These are phyloP conservation scores for Lentinula detonsa DNA, from an alignment of 768 basidiomycete species.

Conservation along the genomic window DNA sequence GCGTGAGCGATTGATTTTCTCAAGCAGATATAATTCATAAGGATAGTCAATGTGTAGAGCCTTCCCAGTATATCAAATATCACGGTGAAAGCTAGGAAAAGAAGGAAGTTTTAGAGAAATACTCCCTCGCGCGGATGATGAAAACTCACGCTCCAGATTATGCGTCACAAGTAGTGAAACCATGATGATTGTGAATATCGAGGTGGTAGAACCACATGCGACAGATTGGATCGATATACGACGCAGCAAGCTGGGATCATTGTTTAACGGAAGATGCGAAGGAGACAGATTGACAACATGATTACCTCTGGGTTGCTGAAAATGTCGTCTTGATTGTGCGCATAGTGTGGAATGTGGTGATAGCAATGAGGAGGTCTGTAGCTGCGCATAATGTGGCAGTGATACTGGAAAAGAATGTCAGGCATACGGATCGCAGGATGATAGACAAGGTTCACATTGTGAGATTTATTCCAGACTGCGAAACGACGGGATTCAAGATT, in stretches of 20 bases:
- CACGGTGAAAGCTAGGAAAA: neutral
- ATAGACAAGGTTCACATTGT: neutral
- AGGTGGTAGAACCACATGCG: conserved; percentile 3
- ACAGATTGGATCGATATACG: neutral
- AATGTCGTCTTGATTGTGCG: neutral
- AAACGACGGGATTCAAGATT: neutral
- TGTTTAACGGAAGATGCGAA: neutral
- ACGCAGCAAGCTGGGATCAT: neutral
- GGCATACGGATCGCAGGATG: neutral
- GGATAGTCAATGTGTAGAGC: neutral
- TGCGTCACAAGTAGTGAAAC: neutral
- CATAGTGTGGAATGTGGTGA: neutral
- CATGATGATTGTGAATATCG: neutral
- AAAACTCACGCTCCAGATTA: neutral
- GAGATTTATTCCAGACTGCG: neutral
- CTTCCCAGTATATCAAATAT: neutral
- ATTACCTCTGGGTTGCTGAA: neutral
- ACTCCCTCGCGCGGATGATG: neutral
- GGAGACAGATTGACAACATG: too few relatives aligned
- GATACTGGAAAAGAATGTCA: neutral
- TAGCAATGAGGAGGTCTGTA: neutral
- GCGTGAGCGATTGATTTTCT: neutral
- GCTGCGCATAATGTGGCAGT: conserved; percentile 1
- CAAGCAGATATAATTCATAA: neutral
- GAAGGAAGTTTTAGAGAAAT: neutral